phyloP scores from a whole-genome alignment of 2,329 filamentous ascomycete species.

The Penicillium palitans region DNA sequence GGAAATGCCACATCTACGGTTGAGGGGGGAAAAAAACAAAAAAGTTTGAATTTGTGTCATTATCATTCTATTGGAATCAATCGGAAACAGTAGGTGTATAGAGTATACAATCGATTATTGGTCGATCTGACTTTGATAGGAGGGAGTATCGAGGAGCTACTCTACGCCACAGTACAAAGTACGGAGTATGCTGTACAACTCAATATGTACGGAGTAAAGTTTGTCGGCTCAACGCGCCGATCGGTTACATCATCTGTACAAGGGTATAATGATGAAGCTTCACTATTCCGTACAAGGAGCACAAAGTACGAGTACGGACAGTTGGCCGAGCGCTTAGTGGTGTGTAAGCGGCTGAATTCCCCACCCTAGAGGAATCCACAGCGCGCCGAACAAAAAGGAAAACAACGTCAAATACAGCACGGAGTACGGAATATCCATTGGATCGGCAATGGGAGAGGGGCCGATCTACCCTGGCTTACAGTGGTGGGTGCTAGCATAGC shows the following conservation, averaged over 20 bases:
- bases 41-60: background rate
- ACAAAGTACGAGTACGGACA: background rate
- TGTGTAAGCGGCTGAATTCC: conserved; percentile 9
- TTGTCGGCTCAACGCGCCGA: background rate
- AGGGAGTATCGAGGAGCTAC: background rate
- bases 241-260: background rate
- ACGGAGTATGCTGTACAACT: background rate
- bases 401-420: background rate
- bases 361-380: background rate
- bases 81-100: background rate
- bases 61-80: background rate
- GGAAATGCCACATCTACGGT: background rate
- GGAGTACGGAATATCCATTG: background rate
- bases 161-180: background rate
- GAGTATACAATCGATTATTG: background rate
- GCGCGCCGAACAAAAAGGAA: too few relatives aligned
- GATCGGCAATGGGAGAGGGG: background rate
- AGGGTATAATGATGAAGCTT: background rate
- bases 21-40: too few relatives aligned
- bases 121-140: background rate
- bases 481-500: background rate
- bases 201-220: background rate
- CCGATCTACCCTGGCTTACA: conserved; percentile 1
- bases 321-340: background rate
- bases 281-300: too few relatives aligned